Evolutionary conservation across 2,329 filamentous ascomycete genomes (phyloP), one percentile per base, ranked within the genome.

Genomic region (Geoglossum cookeanum): DNA sequence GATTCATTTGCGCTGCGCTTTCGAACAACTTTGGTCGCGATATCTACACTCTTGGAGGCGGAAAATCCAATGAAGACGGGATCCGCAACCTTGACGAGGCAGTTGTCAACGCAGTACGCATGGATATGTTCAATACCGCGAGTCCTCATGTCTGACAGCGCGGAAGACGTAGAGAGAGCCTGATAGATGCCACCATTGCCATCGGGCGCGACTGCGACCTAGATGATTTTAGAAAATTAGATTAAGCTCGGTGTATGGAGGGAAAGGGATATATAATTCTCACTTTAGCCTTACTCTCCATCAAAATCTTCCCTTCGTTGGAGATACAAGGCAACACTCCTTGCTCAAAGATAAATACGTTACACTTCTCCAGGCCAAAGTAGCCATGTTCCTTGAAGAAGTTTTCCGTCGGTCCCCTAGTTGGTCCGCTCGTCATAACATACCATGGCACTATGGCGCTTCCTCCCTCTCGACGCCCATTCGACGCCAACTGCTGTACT

Each of bases 81-180:
- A 67, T 98, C 92, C 32, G 91, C 91, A n/a, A 98, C 91, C 73
- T 88, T 91, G 69, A 95, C 91, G n/a, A 98, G 79, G 74, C 91
- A 97, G 77, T 98, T 98, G 75, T 98, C 92, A 51, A 98, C 92
- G 67, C 92, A 96, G 78, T 97, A 97, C 53, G 90, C 85, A 71
- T 98, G 91, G 61, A 98, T 85, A 74, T 98, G 92, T 76, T 95
- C 74, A 67, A 97, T 85, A 55, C 89, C 90, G 58, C 91, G 86
- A 72, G 82, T 83, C 64, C 80, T 79, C 85, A 98, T 92, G 71
- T 97, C 89, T 49, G 81, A 79, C 55, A 95, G 81, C 44, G 94
- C 85, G 57, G 85, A 84, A 15, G 85, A 84, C 59, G 79, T 80
- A 62, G 94, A 76, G 57, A 98, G 79, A 56, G 91, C 92, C 72